Conservation (phyloP, 306 rosid species). For the Dalbergia cultrata region DNA sequence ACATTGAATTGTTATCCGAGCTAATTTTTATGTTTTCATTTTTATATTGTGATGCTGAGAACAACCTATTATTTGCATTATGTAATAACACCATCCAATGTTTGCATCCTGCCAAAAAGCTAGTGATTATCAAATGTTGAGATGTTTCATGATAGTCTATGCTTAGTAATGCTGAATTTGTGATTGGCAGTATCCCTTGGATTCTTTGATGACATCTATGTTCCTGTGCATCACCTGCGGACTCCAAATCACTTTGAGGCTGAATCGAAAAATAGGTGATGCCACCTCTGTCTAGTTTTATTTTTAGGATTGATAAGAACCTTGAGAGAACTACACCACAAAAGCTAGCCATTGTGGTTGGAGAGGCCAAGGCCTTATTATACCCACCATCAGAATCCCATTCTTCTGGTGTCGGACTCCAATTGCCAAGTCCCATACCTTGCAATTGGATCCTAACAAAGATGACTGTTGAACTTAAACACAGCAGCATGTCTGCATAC, state of each 20-base stretch:
- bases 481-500: conserved; percentile 7
- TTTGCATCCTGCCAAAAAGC: conserved; percentile 35
- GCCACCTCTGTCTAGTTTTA: conserved; percentile 15
- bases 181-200: conserved; percentile 79
- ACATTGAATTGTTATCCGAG: conserved; percentile 20
- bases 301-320: not conserved
- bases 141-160: not conserved
- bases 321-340: too few relatives aligned
- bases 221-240: conserved; percentile 71
- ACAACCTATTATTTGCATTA: conserved; percentile 4
- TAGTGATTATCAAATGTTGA: conserved; percentile 11
- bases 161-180: conserved; percentile 43
- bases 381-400: too few relatives aligned
- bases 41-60: not conserved
- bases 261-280: conserved; percentile 61
- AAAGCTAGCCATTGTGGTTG: too few relatives aligned
- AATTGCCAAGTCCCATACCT: too few relatives aligned
- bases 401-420: too few relatives aligned
- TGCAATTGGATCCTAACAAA: too few relatives aligned
- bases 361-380: too few relatives aligned
- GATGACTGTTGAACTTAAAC: not conserved
- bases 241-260: conserved; percentile 57
- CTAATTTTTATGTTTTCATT: conserved; percentile 6
- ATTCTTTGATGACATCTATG: conserved; percentile 82
- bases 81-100: conserved; percentile 25